phyloP scores from a whole-genome alignment of 805 yeast species.

The Ogataea siamensis region DNA sequence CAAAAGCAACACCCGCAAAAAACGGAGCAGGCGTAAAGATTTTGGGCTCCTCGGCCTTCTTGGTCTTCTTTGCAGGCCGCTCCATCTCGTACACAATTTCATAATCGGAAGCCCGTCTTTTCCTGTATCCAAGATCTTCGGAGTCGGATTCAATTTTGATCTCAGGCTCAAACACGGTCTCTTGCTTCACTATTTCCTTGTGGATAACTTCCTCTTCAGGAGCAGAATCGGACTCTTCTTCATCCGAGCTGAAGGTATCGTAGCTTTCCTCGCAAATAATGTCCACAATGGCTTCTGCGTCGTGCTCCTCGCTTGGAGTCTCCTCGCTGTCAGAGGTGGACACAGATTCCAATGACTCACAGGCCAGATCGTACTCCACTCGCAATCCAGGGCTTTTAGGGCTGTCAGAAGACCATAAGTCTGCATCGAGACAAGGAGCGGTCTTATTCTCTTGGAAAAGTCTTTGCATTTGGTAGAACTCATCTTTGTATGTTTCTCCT shows the following conservation, averaged over 20 bases:
- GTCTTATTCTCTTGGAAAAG: no score
- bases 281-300: background rate
- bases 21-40: slow-evolving; percentile 8
- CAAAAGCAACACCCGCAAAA: slow-evolving; percentile 22
- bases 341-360: no score
- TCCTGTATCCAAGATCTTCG: slow-evolving; percentile 1
- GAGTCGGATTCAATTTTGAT: slow-evolving; percentile 6
- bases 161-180: slow-evolving; percentile 3
- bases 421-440: no score
- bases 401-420: no score
- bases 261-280: slow-evolving; percentile 2
- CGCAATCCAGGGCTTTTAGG: no score
- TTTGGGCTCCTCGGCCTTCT: background rate
- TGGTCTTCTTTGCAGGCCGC: slow-evolving; percentile 3
- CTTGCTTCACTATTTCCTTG: slow-evolving; percentile 1
- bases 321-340: slow-evolving; percentile 8
- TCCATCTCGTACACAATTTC: slow-evolving; percentile 6
- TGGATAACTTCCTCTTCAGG: slow-evolving; percentile 16
- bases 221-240: slow-evolving; percentile 13
- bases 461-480: no score
- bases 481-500: no score
- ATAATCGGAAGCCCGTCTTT: slow-evolving; percentile 2
- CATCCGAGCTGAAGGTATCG: background rate
- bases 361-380: no score
- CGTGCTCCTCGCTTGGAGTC: slow-evolving; percentile 7